Evolutionary conservation across 768 basidiomycete genomes (phyloP), one percentile per base, ranked within the genome.

Genomic region (Tricholomella constricta): DNA sequence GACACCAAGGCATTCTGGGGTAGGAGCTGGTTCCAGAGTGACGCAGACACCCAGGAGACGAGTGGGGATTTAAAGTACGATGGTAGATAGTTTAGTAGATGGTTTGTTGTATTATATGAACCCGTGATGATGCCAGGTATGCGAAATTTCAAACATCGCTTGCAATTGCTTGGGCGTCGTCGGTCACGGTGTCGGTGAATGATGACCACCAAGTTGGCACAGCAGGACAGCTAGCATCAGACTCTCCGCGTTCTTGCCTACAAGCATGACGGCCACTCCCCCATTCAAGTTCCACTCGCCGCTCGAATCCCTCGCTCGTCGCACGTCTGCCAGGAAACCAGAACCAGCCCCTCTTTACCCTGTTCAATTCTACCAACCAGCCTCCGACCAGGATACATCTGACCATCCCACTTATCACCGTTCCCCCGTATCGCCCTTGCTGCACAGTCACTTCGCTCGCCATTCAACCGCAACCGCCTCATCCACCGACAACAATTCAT

Each of bases 11-110:
- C 85, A 88, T 66, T 73, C 80, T 7, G 88, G 87, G 3, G 76
- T 84, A 62, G 84, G 84, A 22, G 81, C 84, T 23, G 84, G 83
- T 23, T 68, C 80, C 17, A 77, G 89, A 45, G 74, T 88, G 26
- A 77, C 78, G 2, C 88, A 89, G 66, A 94, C 91, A 25, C 91
- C 91, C n/a, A 73, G 86, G 57, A 78, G 86, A 56, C 76, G 78
- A 57, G 80, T 80, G 25, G 91, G 91, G 23, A 83, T 93, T 60
- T 91, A 72, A 65, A n/a, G 37, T n/a, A n/a, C n/a, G n/a, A n/a
- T n/a, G n/a, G n/a, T n/a, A n/a, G n/a, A n/a, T 34, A 46, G 25
- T 8, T 23, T 29, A 26, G 19, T 14, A 14, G 19, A n/a, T 27
- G 45, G 47, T 36, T 6, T 26, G 19, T 27, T 45, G 20, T 47